Conservation (phyloP, 805 yeast genomes). For the Komagataella mondaviorum region DNA sequence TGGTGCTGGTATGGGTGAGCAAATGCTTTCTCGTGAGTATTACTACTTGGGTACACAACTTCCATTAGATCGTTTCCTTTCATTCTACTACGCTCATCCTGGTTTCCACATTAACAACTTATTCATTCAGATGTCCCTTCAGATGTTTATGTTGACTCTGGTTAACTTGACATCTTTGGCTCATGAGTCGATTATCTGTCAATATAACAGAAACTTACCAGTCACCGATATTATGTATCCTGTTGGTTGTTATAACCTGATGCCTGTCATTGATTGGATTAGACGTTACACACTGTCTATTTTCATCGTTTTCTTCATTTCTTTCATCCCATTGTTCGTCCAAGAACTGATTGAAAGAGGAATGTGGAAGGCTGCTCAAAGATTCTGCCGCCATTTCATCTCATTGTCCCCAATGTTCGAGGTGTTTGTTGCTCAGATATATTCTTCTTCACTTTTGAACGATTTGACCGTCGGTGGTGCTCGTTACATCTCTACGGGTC, state of each 20-base stretch:
- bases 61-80: slow-evolving; percentile 68
- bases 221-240: slow-evolving; percentile 55
- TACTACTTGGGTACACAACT: slow-evolving; percentile 70
- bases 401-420: slow-evolving; percentile 74
- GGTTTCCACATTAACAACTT: slow-evolving; percentile 78
- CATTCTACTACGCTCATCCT: slow-evolving; percentile 78
- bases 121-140: slow-evolving; percentile 65
- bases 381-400: slow-evolving; percentile 54
- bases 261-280: slow-evolving; percentile 70
- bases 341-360: slow-evolving; percentile 80
- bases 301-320: slow-evolving; percentile 70
- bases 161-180: slow-evolving; percentile 64
- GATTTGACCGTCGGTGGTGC: slow-evolving; percentile 81
- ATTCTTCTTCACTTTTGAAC: slow-evolving; percentile 55
- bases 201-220: slow-evolving; percentile 51
- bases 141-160: slow-evolving; percentile 55
- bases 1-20: slow-evolving; percentile 94
- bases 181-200: slow-evolving; percentile 57
- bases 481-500: slow-evolving; percentile 73
- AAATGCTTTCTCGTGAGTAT: slow-evolving; percentile 74
- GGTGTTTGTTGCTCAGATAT: slow-evolving; percentile 71
- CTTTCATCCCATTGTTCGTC: slow-evolving; percentile 65
- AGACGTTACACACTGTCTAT: slow-evolving; percentile 72
- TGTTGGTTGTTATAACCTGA: slow-evolving; percentile 58
- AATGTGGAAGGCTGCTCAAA: slow-evolving; percentile 56